Evolutionary conservation across 176 grass and related monocot genomes (phyloP), one percentile per base, ranked within the genome.

Genomic region (Aegilops longissima): DNA sequence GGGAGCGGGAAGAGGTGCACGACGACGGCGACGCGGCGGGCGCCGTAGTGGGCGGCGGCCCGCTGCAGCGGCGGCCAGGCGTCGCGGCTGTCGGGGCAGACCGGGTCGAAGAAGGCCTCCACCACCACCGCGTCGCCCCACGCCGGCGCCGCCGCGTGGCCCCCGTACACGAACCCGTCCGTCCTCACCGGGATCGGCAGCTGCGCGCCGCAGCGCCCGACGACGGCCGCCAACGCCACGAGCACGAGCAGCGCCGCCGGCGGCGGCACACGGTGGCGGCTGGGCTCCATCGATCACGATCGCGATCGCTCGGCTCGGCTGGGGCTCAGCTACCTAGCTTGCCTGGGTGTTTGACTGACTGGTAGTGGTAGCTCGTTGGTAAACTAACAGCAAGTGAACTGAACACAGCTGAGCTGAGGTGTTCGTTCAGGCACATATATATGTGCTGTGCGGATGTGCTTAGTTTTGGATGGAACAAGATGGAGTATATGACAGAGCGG

Each of bases 61-160:
- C 91, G 36, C 92, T 91, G 94, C 13, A 97, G 88, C 30, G 82
- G 51, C n/a, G 78, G 87, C 95, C 95, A 97, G 0, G 90, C 86
- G 47, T 91, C 95, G 69, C 92, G 90, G 90, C 95, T 97, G 83
- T 97, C 92, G 1, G 95, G 95, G 80, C 95, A 97, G 12, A 97
- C 25, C 0, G 95, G 95, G 40, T 97, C 92, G 5, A 97, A 83
- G 77, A 93, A 97, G 36, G 92, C 92, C 81, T 97, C 95, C 10
- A 97, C 88, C 45, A 97, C 84, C 51, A 97, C 95, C 10, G 95
- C 91, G 29, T 91, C 49, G 12, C 95, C 92, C 95, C 86, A 91
- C 18, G 90, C 80, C 14, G 88, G 83, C 7, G 29, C 56, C 0
- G 20, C 56, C 18, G 14, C 36, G 18, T 74, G 18, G 25, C 71